Evolutionary conservation across 148 eudicot genomes (phyloP).

Genomic region (Nepenthes gracilis): DNA sequence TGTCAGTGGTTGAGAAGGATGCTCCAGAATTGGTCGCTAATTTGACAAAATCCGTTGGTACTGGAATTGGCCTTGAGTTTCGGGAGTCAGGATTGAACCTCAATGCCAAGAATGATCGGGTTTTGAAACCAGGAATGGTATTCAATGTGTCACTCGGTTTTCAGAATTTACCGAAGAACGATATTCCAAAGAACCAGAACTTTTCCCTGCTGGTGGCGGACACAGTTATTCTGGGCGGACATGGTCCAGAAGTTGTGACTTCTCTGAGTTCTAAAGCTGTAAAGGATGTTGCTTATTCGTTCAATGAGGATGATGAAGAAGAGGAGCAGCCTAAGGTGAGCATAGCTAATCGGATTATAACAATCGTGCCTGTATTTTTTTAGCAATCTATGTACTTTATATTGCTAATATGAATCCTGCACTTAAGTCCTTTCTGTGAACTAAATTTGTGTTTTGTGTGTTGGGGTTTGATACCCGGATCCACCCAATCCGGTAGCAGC

Average conservation of each 20-base stretch:
- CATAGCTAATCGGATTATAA: not conserved
- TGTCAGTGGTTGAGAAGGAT: conserved; percentile 58
- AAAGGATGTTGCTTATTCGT: conserved; percentile 83
- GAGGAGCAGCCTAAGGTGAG: conserved; percentile 34
- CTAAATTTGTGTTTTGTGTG: no score
- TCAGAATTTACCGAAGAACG: conserved; percentile 55
- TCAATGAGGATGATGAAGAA: conserved; percentile 68
- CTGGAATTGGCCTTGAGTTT: conserved; percentile 89
- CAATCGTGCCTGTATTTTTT: not conserved
- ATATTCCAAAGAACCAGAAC: conserved; percentile 53
- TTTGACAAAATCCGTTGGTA: conserved; percentile 83
- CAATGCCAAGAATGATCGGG: conserved; percentile 58
- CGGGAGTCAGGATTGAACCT: conserved; percentile 72
- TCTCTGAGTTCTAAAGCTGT: conserved; percentile 47
- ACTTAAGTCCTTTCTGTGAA: no score
- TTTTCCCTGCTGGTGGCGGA: conserved; percentile 73
- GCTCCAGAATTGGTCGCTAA: conserved; percentile 66
- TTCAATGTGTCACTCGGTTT: conserved; percentile 81
- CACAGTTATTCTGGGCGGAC: conserved; percentile 48
- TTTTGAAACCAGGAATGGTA: conserved; percentile 69
- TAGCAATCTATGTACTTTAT: not conserved
- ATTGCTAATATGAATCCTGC: not conserved
- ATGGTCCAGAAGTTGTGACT: conserved; percentile 45
- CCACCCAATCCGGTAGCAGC: no score
- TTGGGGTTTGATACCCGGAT: no score